Evolutionary conservation across 2,329 filamentous ascomycete species (phyloP).

Genomic region (Endoconidiophora laricicola): DNA sequence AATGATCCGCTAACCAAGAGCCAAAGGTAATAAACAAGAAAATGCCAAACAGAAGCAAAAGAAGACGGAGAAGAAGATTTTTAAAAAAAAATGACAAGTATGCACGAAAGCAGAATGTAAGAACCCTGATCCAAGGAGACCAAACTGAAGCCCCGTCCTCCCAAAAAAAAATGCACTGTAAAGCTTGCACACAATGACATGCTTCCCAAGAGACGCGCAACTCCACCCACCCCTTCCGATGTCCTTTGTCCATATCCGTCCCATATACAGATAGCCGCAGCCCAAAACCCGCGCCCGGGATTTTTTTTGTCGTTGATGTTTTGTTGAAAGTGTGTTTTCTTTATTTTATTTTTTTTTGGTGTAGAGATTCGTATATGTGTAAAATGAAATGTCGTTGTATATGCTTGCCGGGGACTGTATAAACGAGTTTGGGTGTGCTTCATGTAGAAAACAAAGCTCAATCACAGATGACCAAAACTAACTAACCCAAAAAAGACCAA

Average conservation of each 20-base stretch:
- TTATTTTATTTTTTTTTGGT: background rate
- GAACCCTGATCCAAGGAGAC: background rate
- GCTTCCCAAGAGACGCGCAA: constrained; percentile 10
- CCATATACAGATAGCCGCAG: constrained; percentile 9
- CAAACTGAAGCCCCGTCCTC: constrained; percentile 13
- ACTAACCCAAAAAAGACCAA: too few relatives aligned
- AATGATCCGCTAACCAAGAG: constrained; percentile 3
- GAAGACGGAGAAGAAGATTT: constrained; percentile 11
- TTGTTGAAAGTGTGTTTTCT: background rate
- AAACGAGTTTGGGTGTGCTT: too few relatives aligned
- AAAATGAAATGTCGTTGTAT: too few relatives aligned
- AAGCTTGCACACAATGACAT: constrained; percentile 10
- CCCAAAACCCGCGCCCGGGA: background rate
- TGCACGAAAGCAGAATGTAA: constrained; percentile 12
- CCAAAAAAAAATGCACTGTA: constrained; percentile 7
- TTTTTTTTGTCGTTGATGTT: background rate
- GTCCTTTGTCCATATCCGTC: constrained; percentile 9
- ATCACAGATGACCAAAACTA: too few relatives aligned
- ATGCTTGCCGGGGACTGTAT: too few relatives aligned
- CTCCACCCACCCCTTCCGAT: constrained; percentile 6
- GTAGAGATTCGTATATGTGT: too few relatives aligned
- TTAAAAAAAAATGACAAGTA: constrained; percentile 9
- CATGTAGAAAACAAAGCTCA: too few relatives aligned
- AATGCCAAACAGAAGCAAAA: constrained; percentile 14
- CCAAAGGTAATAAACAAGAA: constrained; percentile 14